Base-by-base conservation (phyloP, 768 basidiomycete species). In the Lentinula boryana region DNA sequence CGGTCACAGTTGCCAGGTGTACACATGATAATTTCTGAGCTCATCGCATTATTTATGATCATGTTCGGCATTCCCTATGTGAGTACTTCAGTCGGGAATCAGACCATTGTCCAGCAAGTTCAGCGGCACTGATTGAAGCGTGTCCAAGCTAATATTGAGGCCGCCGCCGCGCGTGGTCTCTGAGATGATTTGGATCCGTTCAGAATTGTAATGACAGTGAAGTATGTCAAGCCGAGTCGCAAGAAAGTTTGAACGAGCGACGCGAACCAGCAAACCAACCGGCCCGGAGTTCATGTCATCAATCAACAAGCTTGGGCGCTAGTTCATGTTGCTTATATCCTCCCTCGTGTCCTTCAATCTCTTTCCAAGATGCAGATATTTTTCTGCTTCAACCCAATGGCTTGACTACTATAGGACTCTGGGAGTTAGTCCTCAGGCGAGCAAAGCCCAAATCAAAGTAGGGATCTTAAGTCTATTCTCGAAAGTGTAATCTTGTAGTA, bases 371-470 rank as follows among this genome's bases (percentile, higher is more conserved):
- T 58, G 13, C 36, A 60, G 68, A 43, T 41, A 8, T 36, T 72
- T 74, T 63, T 70, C 71, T 6, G 63, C 64, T 15, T 68, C 74
- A 35, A 60, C 53, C 33, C 18, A 12, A n/a, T 59, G 63, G 8
- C 48, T 43, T 32, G 69, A 72, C 56, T 77, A 79, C 63, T 80
- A 80, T 62, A 69, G 73, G 59, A 77, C 76, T 3, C 68, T 80
- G 8, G 77, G 78, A 6, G 66, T 80, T 13, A 71, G 71, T 16
- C 70, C 61, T 15, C 63, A 68, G 33, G 78, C 78, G 1, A 70
- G 71, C 16, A 80, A 75, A 62, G 74, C 75, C 13, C 77, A 78
- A 61, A 78, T 79, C 58, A 80, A 80, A 68, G 78, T 77, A 49
- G 23, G 48, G 23, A 38, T 10, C 56, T 9, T 3, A 38, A 49